Percentiles rank a stretch among this genome's conserved stretches.
Evolutionary conservation across 805 yeast genomes (phyloP).

Genomic region (Priceomyces castillae): DNA sequence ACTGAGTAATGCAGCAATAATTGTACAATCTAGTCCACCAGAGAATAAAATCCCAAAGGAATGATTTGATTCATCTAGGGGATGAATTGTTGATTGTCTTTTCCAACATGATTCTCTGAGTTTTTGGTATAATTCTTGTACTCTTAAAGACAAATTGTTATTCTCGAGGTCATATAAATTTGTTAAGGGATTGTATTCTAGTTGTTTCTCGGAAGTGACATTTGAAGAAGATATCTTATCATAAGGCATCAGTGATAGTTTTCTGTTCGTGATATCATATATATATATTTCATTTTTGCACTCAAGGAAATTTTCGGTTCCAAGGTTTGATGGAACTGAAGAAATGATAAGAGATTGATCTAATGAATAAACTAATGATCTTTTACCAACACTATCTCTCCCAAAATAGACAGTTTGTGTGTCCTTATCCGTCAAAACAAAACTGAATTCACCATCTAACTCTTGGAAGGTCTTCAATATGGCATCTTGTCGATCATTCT

Average conservation of each 20-base stretch:
- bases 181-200: not conserved
- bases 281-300: conserved; percentile 53
- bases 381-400: conserved; percentile 77
- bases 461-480: conserved; percentile 39
- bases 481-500: conserved; percentile 21
- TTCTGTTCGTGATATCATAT: conserved; percentile 28
- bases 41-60: conserved; percentile 70
- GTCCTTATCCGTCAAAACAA: conserved; percentile 46
- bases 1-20: conserved; percentile 57
- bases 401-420: conserved; percentile 62
- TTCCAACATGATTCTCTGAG: conserved; percentile 41
- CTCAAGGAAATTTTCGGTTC: conserved; percentile 39
- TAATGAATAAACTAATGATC: conserved; percentile 59
- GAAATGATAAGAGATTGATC: conserved; percentile 40
- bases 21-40: conserved; percentile 93
- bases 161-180: not conserved
- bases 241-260: conserved; percentile 4
- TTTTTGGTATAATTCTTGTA: conserved; percentile 13
- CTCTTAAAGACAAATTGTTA: not conserved
- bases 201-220: not conserved
- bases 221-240: not conserved
- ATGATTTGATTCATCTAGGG: conserved; percentile 35
- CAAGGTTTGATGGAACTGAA: conserved; percentile 22
- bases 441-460: conserved; percentile 85
- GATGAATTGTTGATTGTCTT: conserved; percentile 62